A percentile compares a stretch with the other conserved stretches of the same genome.
phyloP scores from a whole-genome alignment of 257 asterid genomes.

The Verbena officinalis region DNA sequence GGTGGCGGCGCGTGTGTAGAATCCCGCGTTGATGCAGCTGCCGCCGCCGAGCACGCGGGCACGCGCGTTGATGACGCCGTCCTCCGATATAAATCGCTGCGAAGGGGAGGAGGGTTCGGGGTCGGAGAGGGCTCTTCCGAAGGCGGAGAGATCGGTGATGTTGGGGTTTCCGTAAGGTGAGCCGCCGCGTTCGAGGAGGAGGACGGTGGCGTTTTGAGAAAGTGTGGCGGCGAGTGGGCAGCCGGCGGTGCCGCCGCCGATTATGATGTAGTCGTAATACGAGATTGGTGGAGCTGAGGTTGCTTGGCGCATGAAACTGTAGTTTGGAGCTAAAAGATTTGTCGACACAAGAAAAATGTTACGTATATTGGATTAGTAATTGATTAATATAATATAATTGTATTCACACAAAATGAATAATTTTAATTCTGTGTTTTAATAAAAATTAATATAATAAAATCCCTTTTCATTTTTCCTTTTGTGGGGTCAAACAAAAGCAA shows the following conservation, averaged over 20 bases:
- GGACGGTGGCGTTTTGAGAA: slow-evolving; percentile 58
- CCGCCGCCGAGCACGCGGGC: slow-evolving; percentile 85
- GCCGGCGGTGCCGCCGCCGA: slow-evolving; percentile 91
- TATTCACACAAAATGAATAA: not conserved
- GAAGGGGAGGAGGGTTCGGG: slow-evolving; percentile 64
- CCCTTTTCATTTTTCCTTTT: too few species aligned
- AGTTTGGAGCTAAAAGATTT: slow-evolving; percentile 46
- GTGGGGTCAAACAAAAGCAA: too few species aligned
- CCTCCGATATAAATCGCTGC: slow-evolving; percentile 79
- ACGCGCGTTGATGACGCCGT: slow-evolving; percentile 75
- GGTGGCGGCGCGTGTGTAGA: slow-evolving; percentile 67
- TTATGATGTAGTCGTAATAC: slow-evolving; percentile 71
- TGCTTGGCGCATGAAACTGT: slow-evolving; percentile 62
- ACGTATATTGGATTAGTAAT: not conserved
- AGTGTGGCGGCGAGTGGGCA: slow-evolving; percentile 89
- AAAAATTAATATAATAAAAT: too few species aligned
- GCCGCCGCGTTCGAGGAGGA: slow-evolving; percentile 82
- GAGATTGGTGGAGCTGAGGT: slow-evolving; percentile 60
- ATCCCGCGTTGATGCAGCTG: slow-evolving; percentile 77
- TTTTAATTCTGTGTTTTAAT: too few species aligned
- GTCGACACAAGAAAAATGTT: not conserved
- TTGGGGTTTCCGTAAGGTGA: slow-evolving; percentile 71
- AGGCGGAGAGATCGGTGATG: slow-evolving; percentile 55
- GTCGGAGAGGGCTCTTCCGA: slow-evolving; percentile 66
- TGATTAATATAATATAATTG: not conserved